Evolutionary conservation across 2,329 filamentous ascomycete genomes (phyloP).

Genomic region (Leptosphaerulina australis): DNA sequence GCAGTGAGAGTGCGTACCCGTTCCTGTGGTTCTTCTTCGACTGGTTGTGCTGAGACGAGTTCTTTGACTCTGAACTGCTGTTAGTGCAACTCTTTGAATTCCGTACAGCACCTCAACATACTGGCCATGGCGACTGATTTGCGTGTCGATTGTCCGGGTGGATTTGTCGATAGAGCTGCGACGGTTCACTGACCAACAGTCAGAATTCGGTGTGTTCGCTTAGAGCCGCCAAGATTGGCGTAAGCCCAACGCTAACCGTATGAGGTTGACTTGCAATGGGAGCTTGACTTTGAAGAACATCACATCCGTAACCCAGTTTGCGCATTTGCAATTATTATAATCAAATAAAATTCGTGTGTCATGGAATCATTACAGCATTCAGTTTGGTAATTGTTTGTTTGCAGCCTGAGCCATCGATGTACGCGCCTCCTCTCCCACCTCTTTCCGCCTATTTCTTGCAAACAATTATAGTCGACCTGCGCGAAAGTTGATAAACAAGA

Average conservation of each 20-base stretch:
- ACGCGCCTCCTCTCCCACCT: not conserved
- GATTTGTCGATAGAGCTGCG: slow-evolving; percentile 35
- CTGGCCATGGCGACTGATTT: slow-evolving; percentile 70
- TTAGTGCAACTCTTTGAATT: slow-evolving; percentile 20
- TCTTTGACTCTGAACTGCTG: slow-evolving; percentile 84
- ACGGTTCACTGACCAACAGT: slow-evolving; percentile 1
- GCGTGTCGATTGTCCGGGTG: slow-evolving; percentile 40
- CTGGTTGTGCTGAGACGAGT: slow-evolving; percentile 99
- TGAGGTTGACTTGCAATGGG: not conserved
- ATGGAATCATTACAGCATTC: slow-evolving; percentile 2
- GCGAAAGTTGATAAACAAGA: not conserved
- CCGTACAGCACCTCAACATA: slow-evolving; percentile 54
- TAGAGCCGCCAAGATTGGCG: not conserved
- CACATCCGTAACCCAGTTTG: not conserved
- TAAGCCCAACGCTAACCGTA: not conserved
- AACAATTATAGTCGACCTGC: not conserved
- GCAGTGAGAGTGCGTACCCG: slow-evolving; percentile 70
- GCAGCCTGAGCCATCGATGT: not conserved
- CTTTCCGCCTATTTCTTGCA: not conserved
- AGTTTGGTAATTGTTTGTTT: not conserved
- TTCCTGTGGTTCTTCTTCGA: slow-evolving; percentile 98
- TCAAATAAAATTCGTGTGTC: slow-evolving; percentile 2
- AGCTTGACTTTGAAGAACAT: not conserved
- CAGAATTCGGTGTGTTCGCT: slow-evolving; percentile 16
- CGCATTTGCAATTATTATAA: not conserved